Evolutionary conservation across 2,329 filamentous ascomycete genomes (phyloP), one percentile per base, ranked within the genome.

Genomic region (Ophiocordyceps unilateralis): DNA sequence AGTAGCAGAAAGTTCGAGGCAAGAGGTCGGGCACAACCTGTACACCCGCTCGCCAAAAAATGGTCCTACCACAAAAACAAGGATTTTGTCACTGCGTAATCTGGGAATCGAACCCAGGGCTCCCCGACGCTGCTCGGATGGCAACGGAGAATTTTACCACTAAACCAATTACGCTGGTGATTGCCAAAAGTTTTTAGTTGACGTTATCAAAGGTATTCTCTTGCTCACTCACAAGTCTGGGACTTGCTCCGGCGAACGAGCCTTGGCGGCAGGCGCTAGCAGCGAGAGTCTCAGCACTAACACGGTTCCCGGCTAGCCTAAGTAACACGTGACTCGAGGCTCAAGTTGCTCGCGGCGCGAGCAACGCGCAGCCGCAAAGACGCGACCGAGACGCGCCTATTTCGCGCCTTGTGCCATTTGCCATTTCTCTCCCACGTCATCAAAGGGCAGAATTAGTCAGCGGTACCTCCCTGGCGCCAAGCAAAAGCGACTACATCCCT

Each of bases 71-170:
- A 11, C 3, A 11, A 11, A 21, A 37, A 37, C 7, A 19, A 20
- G 34, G 5, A 20, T 4, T 2, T 20, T 10, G 17, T 9, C 9
- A 12, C 36, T 55, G 53, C 53, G 51, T 55, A 42, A 50, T 49
- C 53, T 50, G 52, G 52, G 51, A 55, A 55, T 55, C 51, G 53
- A 55, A 55, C 51, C 51, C 52, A 51, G 52, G 52, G 52, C 52
- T 52, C 52, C 50, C 50, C 51, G 52, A 53, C 47, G 47, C 45
- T 50, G 45, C 49, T 44, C 49, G 42, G 47, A 53, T 55, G 53
- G 53, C 50, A 55, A 55, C 51, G 52, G 50, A 53, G 50, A 51
- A 55, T 55, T 55, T 53, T 53, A 55, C 51, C 53, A 54, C 53
- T 55, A 54, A 54, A 54, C 53, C 53, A 55, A 50, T 51, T 43